Conservation (phyloP, 2,329 filamentous ascomycete genomes). For the Metarhizium brunneum region DNA sequence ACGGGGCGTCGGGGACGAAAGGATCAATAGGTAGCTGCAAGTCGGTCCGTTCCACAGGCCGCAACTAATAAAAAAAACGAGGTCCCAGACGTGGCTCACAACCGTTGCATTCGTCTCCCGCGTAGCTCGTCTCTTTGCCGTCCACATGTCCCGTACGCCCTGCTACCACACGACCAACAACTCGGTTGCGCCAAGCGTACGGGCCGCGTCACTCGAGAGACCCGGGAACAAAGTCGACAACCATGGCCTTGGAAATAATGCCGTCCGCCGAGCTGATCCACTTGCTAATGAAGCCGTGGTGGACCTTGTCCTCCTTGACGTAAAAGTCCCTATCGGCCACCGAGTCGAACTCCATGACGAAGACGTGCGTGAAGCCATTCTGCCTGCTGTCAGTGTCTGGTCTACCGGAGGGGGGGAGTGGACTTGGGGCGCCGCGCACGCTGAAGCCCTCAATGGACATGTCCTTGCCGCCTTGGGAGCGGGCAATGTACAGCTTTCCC, state of each 20-base stretch:
- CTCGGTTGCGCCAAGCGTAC: not conserved
- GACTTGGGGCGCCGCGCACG: constrained; percentile 26
- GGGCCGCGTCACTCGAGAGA: not conserved
- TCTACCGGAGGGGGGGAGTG: no score
- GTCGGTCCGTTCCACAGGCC: no score
- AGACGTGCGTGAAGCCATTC: constrained; percentile 59
- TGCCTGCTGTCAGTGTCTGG: constrained; percentile 14
- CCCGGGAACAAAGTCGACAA: constrained; percentile 51
- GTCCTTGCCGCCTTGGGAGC: constrained; percentile 48
- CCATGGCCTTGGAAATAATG: constrained; percentile 32
- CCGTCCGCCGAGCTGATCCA: constrained; percentile 22
- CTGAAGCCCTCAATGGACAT: constrained; percentile 52
- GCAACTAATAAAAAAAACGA: no score
- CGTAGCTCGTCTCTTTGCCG: not conserved
- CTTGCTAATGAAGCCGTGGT: constrained; percentile 48
- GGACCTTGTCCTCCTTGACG: constrained; percentile 52
- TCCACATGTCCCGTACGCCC: no score
- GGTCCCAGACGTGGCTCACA: no score
- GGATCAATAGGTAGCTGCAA: no score
- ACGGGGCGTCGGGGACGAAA: no score
- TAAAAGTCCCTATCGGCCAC: constrained; percentile 61
- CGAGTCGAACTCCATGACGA: constrained; percentile 57
- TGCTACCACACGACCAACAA: no score
- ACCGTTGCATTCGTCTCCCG: no score
- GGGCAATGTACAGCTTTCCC: constrained; percentile 50